phyloP scores from a whole-genome alignment of 2,329 filamentous ascomycete genomes.

The Colletotrichum godetiae region DNA sequence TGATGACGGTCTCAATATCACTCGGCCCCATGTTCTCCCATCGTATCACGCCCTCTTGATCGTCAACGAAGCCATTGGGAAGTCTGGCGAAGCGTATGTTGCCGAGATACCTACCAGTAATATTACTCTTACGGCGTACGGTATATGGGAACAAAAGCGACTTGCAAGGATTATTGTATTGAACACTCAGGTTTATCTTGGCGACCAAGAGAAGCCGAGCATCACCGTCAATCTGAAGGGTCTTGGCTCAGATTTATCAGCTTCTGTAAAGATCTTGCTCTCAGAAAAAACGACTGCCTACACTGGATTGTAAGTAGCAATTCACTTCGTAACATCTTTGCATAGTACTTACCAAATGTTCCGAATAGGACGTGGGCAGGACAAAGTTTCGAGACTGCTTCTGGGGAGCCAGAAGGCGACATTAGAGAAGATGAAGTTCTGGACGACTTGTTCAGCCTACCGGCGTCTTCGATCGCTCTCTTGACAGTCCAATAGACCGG shows the following conservation, averaged over 20 bases:
- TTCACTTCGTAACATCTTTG: not conserved
- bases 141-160: not conserved
- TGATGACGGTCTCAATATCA: constrained; percentile 9
- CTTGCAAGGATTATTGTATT: not conserved
- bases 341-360: not conserved
- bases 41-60: constrained; percentile 1
- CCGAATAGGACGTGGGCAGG: not conserved
- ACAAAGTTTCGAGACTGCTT: not conserved
- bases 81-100: not conserved
- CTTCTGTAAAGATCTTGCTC: not conserved
- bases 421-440: not conserved
- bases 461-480: not conserved
- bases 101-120: not conserved
- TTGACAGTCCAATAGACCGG: not conserved
- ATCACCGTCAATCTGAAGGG: not conserved
- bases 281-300: not conserved
- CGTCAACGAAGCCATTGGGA: constrained; percentile 11
- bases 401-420: not conserved
- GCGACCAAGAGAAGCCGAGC: not conserved
- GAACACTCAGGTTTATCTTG: constrained; percentile 4
- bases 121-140: not conserved
- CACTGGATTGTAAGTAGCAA: not conserved
- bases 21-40: not conserved
- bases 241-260: not conserved
- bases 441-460: not conserved